Conservation (phyloP, 2,329 filamentous ascomycete species). For the Colletotrichum cereale region DNA sequence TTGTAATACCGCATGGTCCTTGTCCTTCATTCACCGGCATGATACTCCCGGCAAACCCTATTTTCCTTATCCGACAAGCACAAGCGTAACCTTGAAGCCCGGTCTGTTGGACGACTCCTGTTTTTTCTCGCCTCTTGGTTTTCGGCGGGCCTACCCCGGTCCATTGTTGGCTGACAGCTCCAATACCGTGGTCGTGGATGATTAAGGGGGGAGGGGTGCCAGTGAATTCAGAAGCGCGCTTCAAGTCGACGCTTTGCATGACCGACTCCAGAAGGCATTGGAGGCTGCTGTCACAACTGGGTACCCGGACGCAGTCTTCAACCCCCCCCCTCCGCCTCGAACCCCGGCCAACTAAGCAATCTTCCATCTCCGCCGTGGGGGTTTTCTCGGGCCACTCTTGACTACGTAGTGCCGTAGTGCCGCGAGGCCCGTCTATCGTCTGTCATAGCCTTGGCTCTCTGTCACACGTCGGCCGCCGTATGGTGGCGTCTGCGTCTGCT, state of each 20-base stretch:
- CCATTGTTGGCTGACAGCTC: constrained; percentile 14
- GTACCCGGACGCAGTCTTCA: neutral
- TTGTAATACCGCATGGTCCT: constrained; percentile 4
- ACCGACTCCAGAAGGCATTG: constrained; percentile 1
- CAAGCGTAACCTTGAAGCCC: neutral
- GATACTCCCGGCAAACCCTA: constrained; percentile 36
- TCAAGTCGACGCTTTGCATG: constrained; percentile 7
- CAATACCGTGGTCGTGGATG: constrained; percentile 23
- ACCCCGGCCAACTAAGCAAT: neutral
- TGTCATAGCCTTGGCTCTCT: constrained; percentile 35
- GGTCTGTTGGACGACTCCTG: neutral
- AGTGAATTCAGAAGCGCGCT: constrained; percentile 2
- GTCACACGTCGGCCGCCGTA: constrained; percentile 31
- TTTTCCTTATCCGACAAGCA: constrained; percentile 25
- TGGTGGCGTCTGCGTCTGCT: constrained; percentile 26
- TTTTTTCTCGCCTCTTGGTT: constrained; percentile 3
- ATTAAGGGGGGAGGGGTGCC: neutral
- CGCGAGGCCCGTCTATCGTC: constrained; percentile 1
- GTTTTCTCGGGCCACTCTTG: constrained; percentile 5
- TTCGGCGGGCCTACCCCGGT: neutral
- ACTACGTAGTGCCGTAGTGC: constrained; percentile 11
- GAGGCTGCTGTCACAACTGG: neutral
- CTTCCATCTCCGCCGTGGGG: constrained; percentile 17
- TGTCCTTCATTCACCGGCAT: constrained; percentile 13
- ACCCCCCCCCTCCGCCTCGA: neutral